Conservation (phyloP, 2,329 filamentous ascomycete genomes). For the Zymoseptoria ardabiliae region DNA sequence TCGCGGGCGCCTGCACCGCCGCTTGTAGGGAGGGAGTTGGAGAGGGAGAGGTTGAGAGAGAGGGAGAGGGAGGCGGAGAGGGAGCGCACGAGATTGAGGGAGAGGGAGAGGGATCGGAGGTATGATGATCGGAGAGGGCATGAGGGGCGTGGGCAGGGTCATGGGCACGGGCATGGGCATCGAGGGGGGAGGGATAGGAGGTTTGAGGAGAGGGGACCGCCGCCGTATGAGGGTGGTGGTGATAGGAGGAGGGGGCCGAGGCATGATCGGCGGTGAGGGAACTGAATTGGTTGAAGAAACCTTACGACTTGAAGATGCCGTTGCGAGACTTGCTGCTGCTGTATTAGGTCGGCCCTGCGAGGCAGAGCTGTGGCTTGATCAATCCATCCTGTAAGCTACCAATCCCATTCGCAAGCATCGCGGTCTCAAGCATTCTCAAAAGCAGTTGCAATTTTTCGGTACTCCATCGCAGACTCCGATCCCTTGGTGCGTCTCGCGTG, state of each 20-base stretch:
- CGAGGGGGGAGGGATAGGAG: slow-evolving; percentile 16
- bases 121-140: slow-evolving; percentile 20
- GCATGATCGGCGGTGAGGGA: slow-evolving; percentile 12
- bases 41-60: slow-evolving; percentile 17
- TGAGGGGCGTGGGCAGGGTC: background rate
- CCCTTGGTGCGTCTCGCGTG: no score
- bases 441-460: no score
- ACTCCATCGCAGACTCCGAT: no score
- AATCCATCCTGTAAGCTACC: no score
- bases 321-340: no score
- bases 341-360: no score
- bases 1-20: slow-evolving; percentile 31
- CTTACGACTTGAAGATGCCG: no score
- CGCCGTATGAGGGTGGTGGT: slow-evolving; percentile 12
- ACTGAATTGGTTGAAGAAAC: slow-evolving; percentile 1
- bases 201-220: slow-evolving; percentile 20
- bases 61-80: slow-evolving; percentile 23
- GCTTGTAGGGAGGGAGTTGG: slow-evolving; percentile 10
- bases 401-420: no score
- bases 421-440: no score
- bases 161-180: background rate
- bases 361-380: no score
- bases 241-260: slow-evolving; percentile 14
- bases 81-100: slow-evolving; percentile 16
- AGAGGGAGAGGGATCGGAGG: slow-evolving; percentile 22